Percentiles rank a stretch among this genome's conserved stretches.
These are phyloP conservation scores for Cymbidium sinense DNA, from an alignment of 106 monocot genomes.

Conservation along the genomic window DNA sequence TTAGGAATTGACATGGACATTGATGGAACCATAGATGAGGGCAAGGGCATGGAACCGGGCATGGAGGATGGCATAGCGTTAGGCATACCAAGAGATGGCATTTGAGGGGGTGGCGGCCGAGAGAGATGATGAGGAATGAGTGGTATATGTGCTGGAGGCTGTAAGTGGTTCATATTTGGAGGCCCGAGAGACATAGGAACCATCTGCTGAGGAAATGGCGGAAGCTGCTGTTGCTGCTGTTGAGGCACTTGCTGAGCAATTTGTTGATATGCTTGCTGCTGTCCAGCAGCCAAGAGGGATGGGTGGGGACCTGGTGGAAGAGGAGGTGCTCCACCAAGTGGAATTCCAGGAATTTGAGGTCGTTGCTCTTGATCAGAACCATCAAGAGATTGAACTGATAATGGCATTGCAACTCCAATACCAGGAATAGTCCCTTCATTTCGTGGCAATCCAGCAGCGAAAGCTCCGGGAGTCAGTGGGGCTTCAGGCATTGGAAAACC, in stretches of 20 bases:
- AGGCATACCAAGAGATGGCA: conserved; percentile 37
- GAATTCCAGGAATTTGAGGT: conserved; percentile 46
- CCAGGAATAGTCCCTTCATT: conserved; percentile 92
- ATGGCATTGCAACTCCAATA: conserved; percentile 77
- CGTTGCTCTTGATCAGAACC: conserved; percentile 74
- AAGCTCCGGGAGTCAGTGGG: conserved; percentile 72
- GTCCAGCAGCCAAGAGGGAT: conserved; percentile 63
- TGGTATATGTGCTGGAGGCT: conserved; percentile 57
- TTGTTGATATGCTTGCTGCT: conserved; percentile 67
- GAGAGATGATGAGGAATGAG: conserved; percentile 48
- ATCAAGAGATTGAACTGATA: conserved; percentile 46
- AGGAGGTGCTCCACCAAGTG: conserved; percentile 62
- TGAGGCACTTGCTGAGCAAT: conserved; percentile 43
- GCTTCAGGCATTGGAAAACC: conserved; percentile 53
- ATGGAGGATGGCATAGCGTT: conserved; percentile 17
- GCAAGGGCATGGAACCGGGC: conserved; percentile 36
- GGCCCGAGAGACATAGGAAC: conserved; percentile 39
- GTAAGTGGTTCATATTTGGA: conserved; percentile 58
- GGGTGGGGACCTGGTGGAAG: conserved; percentile 97
- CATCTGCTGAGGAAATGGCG: conserved; percentile 54
- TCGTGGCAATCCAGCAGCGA: conserved; percentile 55
- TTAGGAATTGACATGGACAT: conserved; percentile 43
- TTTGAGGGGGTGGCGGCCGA: conserved; percentile 36
- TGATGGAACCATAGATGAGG: conserved; percentile 40
- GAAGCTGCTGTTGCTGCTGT: conserved; percentile 44